Evolutionary conservation across 768 basidiomycete genomes (phyloP).

Genomic region (Sporobolomyces phaffii): DNA sequence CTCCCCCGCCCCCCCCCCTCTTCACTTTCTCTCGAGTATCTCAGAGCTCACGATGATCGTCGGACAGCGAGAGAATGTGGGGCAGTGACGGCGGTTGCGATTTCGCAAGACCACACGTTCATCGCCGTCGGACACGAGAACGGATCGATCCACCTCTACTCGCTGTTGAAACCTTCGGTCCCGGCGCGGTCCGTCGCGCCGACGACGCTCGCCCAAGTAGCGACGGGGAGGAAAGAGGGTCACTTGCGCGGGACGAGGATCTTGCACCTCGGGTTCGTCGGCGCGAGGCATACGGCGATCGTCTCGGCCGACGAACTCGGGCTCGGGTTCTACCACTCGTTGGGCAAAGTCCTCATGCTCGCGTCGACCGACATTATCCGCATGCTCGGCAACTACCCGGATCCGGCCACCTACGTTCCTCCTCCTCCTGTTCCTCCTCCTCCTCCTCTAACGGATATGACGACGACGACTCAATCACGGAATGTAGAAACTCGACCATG

Average conservation of each 20-base stretch:
- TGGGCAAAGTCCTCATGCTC: constrained; percentile 89
- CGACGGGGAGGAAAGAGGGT: constrained; percentile 75
- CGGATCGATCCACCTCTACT: constrained; percentile 80
- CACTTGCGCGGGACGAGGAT: constrained; percentile 76
- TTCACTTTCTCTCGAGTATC: too few species aligned
- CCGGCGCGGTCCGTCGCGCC: constrained; percentile 63
- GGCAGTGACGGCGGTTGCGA: constrained; percentile 75
- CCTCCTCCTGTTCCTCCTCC: constrained; percentile 3
- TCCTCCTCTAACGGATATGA: too few species aligned
- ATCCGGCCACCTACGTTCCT: constrained; percentile 43
- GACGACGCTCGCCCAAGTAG: constrained; percentile 60
- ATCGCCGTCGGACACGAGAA: constrained; percentile 78
- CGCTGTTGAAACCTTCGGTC: constrained; percentile 61
- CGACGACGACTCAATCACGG: too few species aligned
- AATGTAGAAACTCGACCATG: constrained; percentile 34
- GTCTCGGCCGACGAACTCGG: constrained; percentile 85
- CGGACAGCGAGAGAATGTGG: constrained; percentile 62
- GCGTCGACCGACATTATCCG: constrained; percentile 90
- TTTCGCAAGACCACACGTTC: constrained; percentile 91
- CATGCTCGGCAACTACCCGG: constrained; percentile 84
- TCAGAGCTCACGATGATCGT: too few species aligned
- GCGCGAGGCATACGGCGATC: constrained; percentile 84
- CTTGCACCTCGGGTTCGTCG: constrained; percentile 75
- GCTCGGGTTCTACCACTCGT: constrained; percentile 86
- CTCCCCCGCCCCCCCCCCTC: constrained; percentile 29